phyloP scores from a whole-genome alignment of 2,329 filamentous ascomycete species.

The Paraphoma sp. region DNA sequence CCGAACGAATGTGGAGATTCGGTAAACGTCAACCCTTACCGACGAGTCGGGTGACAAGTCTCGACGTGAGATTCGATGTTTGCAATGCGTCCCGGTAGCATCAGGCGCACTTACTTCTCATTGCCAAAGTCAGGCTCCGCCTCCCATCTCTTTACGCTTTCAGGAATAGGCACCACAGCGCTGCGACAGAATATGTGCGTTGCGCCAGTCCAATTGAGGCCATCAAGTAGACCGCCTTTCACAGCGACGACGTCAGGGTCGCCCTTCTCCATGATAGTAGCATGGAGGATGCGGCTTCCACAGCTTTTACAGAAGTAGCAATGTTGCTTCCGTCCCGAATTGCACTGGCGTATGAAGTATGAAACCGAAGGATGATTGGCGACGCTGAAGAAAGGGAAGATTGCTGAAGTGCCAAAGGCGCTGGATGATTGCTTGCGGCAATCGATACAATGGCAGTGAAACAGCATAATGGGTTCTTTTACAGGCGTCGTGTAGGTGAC shows the following conservation, averaged over 20 bases:
- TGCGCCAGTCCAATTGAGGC: conserved; percentile 49
- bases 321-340: conserved; percentile 28
- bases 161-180: conserved; percentile 73
- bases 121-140: conserved; percentile 54
- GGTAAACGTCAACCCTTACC: no score
- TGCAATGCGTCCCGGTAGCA: not conserved
- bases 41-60: no score
- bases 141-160: conserved; percentile 64
- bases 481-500: conserved; percentile 69
- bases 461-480: conserved; percentile 66
- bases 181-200: conserved; percentile 73
- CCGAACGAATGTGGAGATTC: no score
- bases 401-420: conserved; percentile 72
- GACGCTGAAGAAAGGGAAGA: conserved; percentile 71
- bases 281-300: conserved; percentile 70
- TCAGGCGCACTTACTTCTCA: not conserved
- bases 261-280: conserved; percentile 53
- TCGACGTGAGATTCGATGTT: no score
- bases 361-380: conserved; percentile 48
- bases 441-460: conserved; percentile 73
- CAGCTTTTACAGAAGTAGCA: conserved; percentile 58
- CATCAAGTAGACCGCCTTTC: conserved; percentile 71
- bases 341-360: conserved; percentile 24
- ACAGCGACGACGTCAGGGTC: conserved; percentile 58
- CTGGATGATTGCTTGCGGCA: conserved; percentile 71